phyloP scores from a whole-genome alignment of 2,329 filamentous ascomycete species.

The Chaetomium globosum region DNA sequence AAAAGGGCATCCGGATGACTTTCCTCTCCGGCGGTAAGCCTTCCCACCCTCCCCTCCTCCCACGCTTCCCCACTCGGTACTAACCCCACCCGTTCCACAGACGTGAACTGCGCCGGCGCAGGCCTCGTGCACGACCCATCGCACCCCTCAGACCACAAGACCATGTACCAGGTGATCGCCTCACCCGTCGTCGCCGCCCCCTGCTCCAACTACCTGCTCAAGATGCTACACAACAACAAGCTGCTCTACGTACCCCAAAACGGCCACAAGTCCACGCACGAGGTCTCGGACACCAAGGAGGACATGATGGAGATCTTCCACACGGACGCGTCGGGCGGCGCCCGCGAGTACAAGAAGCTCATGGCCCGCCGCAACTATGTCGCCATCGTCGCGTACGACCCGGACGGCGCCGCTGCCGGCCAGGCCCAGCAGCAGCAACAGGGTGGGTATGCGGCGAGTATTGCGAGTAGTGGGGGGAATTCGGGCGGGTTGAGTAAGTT shows the following conservation, averaged over 20 bases:
- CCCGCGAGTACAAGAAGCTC: slow-evolving; percentile 82
- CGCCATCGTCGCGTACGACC: slow-evolving; percentile 91
- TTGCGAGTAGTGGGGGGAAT: slow-evolving; percentile 39
- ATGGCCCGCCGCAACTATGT: slow-evolving; percentile 95
- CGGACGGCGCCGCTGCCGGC: slow-evolving; percentile 64
- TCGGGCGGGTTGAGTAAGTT: slow-evolving; percentile 62
- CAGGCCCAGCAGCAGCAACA: slow-evolving; percentile 21
- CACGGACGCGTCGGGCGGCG: slow-evolving; percentile 81
- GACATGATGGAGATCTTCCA: slow-evolving; percentile 99
- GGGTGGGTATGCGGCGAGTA: slow-evolving; percentile 36
- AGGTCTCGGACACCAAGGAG: slow-evolving; percentile 90
- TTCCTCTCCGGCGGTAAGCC: slow-evolving; percentile 82
- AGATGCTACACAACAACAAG: slow-evolving; percentile 94
- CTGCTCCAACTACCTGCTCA: slow-evolving; percentile 80
- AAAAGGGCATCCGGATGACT: slow-evolving; percentile 94
- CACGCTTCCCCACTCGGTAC: background rate
- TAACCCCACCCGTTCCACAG: slow-evolving; percentile 43
- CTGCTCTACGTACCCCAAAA: slow-evolving; percentile 88
- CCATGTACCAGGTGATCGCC: slow-evolving; percentile 98
- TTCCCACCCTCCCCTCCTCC: background rate
- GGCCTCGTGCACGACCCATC: slow-evolving; percentile 92
- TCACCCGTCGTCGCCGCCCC: slow-evolving; percentile 90
- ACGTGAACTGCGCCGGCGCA: slow-evolving; percentile 87
- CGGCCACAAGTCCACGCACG: slow-evolving; percentile 73
- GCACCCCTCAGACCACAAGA: slow-evolving; percentile 92